phyloP scores from a whole-genome alignment of 495 filamentous ascomycete species.

The Lasiosphaeria miniovina region DNA sequence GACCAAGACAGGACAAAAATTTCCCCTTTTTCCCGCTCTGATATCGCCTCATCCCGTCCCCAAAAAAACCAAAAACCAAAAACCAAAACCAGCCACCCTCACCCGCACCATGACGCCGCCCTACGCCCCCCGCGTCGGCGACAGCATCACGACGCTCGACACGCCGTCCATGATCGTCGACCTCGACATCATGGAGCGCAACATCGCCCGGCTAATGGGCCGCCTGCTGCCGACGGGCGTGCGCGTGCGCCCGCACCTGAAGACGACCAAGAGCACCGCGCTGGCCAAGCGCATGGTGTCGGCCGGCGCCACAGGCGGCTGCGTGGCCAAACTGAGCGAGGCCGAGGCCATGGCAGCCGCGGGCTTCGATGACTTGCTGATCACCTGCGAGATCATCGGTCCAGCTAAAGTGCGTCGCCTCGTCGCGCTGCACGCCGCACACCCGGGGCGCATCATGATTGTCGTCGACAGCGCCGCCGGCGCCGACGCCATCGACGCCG shows the following conservation, averaged over 20 bases:
- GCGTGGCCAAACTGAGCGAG: conserved; percentile 36
- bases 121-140: conserved; percentile 30
- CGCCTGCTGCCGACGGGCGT: conserved; percentile 26
- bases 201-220: conserved; percentile 29
- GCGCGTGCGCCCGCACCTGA: conserved; percentile 32
- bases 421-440: conserved; percentile 23
- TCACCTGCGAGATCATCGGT: conserved; percentile 36
- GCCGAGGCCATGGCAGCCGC: conserved; percentile 28
- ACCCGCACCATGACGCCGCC: too few relatives aligned
- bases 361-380: conserved; percentile 33
- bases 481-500: conserved; percentile 27
- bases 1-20: too few relatives aligned
- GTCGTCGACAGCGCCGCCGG: conserved; percentile 31
- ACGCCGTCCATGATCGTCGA: conserved; percentile 38
- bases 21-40: too few relatives aligned
- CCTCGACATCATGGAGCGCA: conserved; percentile 32
- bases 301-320: conserved; percentile 32
- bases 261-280: conserved; percentile 33
- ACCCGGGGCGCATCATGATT: conserved; percentile 19
- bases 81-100: too few relatives aligned
- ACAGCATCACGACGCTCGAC: conserved; percentile 28
- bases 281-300: conserved; percentile 25
- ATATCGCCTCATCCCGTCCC: too few relatives aligned
- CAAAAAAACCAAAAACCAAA: too few relatives aligned
- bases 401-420: conserved; percentile 27